phyloP scores from a whole-genome alignment of 2,329 filamentous ascomycete species.

The Neofusicoccum ribis region DNA sequence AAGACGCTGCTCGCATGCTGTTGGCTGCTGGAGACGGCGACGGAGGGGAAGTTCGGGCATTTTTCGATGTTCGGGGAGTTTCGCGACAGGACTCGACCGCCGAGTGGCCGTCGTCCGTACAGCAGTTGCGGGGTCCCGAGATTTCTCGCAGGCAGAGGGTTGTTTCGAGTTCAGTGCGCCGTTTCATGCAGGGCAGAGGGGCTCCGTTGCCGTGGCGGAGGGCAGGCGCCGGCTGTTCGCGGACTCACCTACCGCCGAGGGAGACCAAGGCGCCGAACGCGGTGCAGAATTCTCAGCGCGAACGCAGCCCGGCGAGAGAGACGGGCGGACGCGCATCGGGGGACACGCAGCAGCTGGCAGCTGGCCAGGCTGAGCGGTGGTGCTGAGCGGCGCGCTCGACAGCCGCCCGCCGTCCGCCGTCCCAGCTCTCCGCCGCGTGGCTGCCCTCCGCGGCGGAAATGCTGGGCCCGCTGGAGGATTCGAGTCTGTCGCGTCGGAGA shows the following conservation, averaged over 20 bases:
- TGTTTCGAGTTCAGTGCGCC: constrained; percentile 2
- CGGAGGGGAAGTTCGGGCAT: not conserved
- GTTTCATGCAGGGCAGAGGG: constrained; percentile 4
- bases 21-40: not conserved
- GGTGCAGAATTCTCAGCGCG: constrained; percentile 1
- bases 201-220: not conserved
- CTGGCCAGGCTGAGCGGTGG: not conserved
- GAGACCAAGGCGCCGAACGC: constrained; percentile 2
- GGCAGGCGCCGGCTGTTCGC: not conserved
- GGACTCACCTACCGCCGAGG: not conserved
- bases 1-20: not conserved
- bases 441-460: not conserved
- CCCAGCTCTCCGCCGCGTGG: not conserved
- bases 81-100: not conserved
- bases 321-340: not conserved
- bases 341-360: not conserved
- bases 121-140: not conserved
- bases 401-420: not conserved
- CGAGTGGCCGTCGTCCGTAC: not conserved
- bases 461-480: constrained; percentile 12
- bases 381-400: not conserved
- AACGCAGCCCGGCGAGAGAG: not conserved
- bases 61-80: not conserved
- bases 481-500: constrained; percentile 2
- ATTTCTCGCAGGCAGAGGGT: not conserved